Evolutionary conservation across 768 basidiomycete genomes (phyloP), one percentile per base, ranked within the genome.

Genomic region (Erythrobasidium yunnanense): DNA sequence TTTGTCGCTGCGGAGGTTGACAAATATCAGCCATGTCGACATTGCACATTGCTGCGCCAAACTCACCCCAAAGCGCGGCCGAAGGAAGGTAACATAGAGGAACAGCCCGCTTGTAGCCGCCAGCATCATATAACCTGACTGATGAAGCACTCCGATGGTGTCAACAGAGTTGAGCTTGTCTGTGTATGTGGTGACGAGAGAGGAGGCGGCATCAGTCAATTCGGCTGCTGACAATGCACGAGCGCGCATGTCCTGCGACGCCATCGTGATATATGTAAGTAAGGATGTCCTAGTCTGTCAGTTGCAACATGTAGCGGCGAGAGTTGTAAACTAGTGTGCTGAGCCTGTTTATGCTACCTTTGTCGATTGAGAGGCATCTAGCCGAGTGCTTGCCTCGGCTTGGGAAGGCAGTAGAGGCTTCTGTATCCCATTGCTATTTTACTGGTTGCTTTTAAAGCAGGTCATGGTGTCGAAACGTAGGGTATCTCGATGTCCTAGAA

Each of bases 111-210:
- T 6, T 22, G 25, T 55, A 25, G 29, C 54, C 7, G 60, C 60
- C 30, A 29, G 8, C n/a, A 17, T 30, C 60, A 63, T 63, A 17
- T 3, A 13, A n/a, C 32, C 46, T 2, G 49, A 46, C 32, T 63
- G 60, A 2, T 35, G 45, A 13, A 63, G 20, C 2, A 63, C 60
- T 4, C 60, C 60, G 38, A 49, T 30, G 13, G 60, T 51, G 23
- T 49, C 30, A 18, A 63, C 60, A n/a, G 47, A 49, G 27, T 51
- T 63, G n/a, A 63, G 60, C 29, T 63, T 51, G 25, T 51, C 60
- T 2, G 60, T 63, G 29, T 63, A 50, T 6, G 60, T 30, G 3
- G 23, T 23, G 29, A 63, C 30, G 18, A 63, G 60, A 22, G 60
- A 30, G 8, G 60, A 63, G 2, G 33, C 60, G n/a, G 60, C 60